These are phyloP conservation scores for Xylaria multiplex DNA, from an alignment of 2,329 filamentous ascomycete species.

Conservation along the genomic window DNA sequence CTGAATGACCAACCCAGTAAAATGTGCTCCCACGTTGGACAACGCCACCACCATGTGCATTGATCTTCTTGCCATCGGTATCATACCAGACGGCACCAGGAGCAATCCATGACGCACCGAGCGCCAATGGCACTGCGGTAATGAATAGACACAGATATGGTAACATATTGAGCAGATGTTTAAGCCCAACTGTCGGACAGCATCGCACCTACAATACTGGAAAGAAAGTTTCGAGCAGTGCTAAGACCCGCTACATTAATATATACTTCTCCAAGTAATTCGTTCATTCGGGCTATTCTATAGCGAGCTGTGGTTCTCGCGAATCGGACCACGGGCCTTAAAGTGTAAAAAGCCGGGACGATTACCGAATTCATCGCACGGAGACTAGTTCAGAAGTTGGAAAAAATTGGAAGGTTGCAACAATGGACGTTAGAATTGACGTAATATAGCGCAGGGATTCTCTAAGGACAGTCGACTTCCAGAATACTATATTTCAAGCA, in stretches of 20 bases:
- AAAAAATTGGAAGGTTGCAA: too few species aligned
- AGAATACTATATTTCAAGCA: too few species aligned
- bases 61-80: constrained; percentile 52
- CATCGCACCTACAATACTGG: not conserved
- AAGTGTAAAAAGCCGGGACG: not conserved
- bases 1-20: constrained; percentile 54
- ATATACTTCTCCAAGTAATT: not conserved
- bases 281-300: not conserved
- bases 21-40: constrained; percentile 52
- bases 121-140: constrained; percentile 25
- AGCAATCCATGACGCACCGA: constrained; percentile 53
- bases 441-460: too few species aligned
- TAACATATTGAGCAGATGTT: constrained; percentile 1
- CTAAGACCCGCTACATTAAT: not conserved
- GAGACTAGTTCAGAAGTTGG: not conserved
- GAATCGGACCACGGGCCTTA: not conserved
- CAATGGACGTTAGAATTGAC: too few species aligned
- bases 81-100: constrained; percentile 54
- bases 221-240: not conserved
- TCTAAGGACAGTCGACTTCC: too few species aligned
- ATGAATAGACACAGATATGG: constrained; percentile 26
- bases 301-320: constrained; percentile 1
- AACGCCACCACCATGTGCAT: constrained; percentile 54
- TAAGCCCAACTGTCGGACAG: not conserved
- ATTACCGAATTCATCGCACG: not conserved